A percentile compares a stretch with the other conserved stretches of the same genome.
phyloP scores from a whole-genome alignment of 2,329 filamentous ascomycete genomes.

The Cladosporium sp. region DNA sequence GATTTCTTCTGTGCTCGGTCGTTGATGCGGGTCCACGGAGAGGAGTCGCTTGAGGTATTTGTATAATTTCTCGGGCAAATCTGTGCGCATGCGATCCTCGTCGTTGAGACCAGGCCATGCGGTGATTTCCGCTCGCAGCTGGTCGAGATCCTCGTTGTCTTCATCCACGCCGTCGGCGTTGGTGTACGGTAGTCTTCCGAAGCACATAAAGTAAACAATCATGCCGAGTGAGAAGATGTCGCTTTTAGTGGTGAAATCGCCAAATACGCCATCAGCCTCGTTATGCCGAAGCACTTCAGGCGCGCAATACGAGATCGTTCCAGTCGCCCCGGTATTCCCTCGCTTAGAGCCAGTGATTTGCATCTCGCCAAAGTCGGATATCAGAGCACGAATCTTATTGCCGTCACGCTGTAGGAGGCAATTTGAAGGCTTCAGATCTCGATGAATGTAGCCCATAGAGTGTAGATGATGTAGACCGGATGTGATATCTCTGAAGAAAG shows the following conservation, averaged over 20 bases:
- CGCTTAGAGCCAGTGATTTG: conserved; percentile 76
- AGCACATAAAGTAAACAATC: conserved; percentile 98
- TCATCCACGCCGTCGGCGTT: conserved; percentile 83
- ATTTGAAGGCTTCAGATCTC: conserved; percentile 94
- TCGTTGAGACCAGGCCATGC: conserved; percentile 79
- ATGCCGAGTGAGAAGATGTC: conserved; percentile 98
- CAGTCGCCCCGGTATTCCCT: conserved; percentile 89
- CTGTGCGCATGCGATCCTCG: conserved; percentile 59
- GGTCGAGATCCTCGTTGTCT: conserved; percentile 86
- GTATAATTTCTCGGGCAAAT: conserved; percentile 83
- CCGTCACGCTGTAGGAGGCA: conserved; percentile 76
- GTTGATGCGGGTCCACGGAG: conserved; percentile 67
- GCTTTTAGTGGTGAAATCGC: conserved; percentile 94
- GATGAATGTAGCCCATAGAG: conserved; percentile 86
- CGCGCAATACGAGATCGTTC: conserved; percentile 96
- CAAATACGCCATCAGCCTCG: conserved; percentile 63
- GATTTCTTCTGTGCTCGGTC: conserved; percentile 84
- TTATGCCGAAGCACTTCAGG: conserved; percentile 80
- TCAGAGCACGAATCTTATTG: conserved; percentile 70
- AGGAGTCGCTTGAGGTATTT: conserved; percentile 76
- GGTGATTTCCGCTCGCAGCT: conserved; percentile 78
- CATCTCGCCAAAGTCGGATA: conserved; percentile 97
- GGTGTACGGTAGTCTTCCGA: conserved; percentile 78
- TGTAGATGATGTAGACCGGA: conserved; percentile 89
- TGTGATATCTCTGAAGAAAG: conserved; percentile 92